Conservation (phyloP, 2,329 filamentous ascomycete genomes). For the Bipolaris cookei region DNA sequence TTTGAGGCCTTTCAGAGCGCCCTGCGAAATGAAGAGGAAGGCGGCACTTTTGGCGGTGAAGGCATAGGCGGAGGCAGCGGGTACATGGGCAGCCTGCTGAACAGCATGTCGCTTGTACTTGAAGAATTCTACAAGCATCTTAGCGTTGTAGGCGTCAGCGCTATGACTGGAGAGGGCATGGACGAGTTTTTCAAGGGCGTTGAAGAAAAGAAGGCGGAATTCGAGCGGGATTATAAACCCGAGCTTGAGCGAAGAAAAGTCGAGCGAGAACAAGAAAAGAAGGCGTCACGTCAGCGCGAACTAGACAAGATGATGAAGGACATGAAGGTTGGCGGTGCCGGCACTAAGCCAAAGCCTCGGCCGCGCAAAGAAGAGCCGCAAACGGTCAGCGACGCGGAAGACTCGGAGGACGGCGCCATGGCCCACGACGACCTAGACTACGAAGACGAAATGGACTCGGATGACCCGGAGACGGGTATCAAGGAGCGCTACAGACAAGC, state of each 20-base stretch:
- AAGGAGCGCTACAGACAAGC: conserved; percentile 79
- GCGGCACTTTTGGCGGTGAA: conserved; percentile 77
- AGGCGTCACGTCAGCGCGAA: conserved; percentile 75
- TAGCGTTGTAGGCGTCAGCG: conserved; percentile 89
- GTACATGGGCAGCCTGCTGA: conserved; percentile 94
- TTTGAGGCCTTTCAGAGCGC: conserved; percentile 95
- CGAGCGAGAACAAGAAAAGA: conserved; percentile 78
- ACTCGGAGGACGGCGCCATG: conserved; percentile 59
- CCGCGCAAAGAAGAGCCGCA: conserved; percentile 55
- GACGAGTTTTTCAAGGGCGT: conserved; percentile 94
- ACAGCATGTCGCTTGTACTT: conserved; percentile 96
- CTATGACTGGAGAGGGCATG: conserved; percentile 88
- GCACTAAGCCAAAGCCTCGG: conserved; percentile 43
- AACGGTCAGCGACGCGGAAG: conserved; percentile 59
- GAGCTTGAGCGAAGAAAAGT: conserved; percentile 81
- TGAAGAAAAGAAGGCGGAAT: conserved; percentile 84
- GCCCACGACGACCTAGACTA: conserved; percentile 60
- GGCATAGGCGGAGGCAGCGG: conserved; percentile 75
- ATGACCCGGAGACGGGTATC: conserved; percentile 66
- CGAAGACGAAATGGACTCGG: conserved; percentile 63
- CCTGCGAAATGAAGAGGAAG: conserved; percentile 77
- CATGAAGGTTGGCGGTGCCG: conserved; percentile 66
- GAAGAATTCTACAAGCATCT: conserved; percentile 97
- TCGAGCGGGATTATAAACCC: conserved; percentile 86
- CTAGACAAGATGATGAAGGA: conserved; percentile 93